Evolutionary conservation across 345 rosid genomes (phyloP).

Genomic region (Syzygium oleosum): DNA sequence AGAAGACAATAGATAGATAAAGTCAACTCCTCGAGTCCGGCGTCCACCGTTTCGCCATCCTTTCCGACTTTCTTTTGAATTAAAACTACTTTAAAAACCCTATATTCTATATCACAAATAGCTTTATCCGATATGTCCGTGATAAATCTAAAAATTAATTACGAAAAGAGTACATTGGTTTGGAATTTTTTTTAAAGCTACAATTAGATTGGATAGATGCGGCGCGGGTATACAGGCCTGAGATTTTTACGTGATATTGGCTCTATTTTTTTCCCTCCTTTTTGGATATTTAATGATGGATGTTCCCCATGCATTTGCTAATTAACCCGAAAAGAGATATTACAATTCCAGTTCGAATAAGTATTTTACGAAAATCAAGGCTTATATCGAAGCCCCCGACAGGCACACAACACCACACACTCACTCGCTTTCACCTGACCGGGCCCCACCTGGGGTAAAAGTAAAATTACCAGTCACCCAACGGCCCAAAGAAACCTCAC

Average conservation of each 20-base stretch:
- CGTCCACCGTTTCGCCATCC: background rate
- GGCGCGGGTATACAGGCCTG: fast-evolving
- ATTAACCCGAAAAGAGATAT: background rate
- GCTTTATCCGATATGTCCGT: fast-evolving
- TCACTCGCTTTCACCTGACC: background rate
- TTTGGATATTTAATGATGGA: background rate
- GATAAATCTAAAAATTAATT: background rate
- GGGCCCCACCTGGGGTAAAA: background rate
- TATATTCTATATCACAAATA: too few relatives aligned
- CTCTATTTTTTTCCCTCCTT: background rate
- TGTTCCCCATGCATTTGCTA: background rate
- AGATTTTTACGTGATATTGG: background rate
- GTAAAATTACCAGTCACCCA: background rate
- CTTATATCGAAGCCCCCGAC: background rate
- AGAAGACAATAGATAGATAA: background rate
- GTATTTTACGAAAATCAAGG: background rate
- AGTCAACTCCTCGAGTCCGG: background rate
- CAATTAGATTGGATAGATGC: background rate
- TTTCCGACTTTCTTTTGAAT: background rate
- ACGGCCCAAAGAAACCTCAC: background rate
- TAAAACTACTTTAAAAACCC: too few relatives aligned
- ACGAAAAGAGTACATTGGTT: fast-evolving
- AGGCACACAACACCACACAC: too few relatives aligned
- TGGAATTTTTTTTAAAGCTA: background rate
- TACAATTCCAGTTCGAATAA: background rate